phyloP scores from a whole-genome alignment of 768 basidiomycete species.

The Macrolepiota fuliginosa region DNA sequence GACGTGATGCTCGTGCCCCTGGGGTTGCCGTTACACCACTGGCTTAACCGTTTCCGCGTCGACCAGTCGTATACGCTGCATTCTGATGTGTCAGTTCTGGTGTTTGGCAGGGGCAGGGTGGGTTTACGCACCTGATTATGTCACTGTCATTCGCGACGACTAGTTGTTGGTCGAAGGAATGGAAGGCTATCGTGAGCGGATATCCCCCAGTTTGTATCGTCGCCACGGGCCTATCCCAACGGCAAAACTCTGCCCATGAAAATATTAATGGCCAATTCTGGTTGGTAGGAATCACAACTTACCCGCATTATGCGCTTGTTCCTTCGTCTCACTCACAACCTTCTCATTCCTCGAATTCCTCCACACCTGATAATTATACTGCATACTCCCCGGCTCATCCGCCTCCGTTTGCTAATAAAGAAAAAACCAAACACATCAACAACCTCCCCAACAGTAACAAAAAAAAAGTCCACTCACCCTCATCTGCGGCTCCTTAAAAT shows the following conservation, averaged over 20 bases:
- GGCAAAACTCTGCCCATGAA: constrained; percentile 43
- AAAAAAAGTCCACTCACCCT: constrained; percentile 54
- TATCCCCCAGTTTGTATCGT: constrained; percentile 57
- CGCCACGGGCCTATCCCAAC: constrained; percentile 74
- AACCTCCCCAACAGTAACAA: background rate
- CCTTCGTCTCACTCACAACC: constrained; percentile 63
- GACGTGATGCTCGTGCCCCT: constrained; percentile 82
- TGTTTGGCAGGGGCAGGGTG: background rate
- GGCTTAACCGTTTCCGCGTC: constrained; percentile 67
- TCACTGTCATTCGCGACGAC: constrained; percentile 84
- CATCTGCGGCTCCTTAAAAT: constrained; percentile 99
- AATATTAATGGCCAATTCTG: background rate
- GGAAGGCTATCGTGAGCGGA: constrained; percentile 82
- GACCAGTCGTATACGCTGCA: constrained; percentile 95
- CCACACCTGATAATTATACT: constrained; percentile 96
- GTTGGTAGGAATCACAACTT: constrained; percentile 22
- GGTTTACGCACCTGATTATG: constrained; percentile 66
- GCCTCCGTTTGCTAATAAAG: constrained; percentile 78
- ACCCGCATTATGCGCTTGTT: constrained; percentile 78
- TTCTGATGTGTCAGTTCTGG: background rate
- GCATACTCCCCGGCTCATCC: constrained; percentile 92
- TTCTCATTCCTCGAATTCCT: constrained; percentile 87
- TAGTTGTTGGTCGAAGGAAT: constrained; percentile 89
- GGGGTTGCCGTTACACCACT: constrained; percentile 89
- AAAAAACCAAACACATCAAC: background rate